phyloP scores from a whole-genome alignment of 2,329 filamentous ascomycete genomes.

The Neurospora sp. region DNA sequence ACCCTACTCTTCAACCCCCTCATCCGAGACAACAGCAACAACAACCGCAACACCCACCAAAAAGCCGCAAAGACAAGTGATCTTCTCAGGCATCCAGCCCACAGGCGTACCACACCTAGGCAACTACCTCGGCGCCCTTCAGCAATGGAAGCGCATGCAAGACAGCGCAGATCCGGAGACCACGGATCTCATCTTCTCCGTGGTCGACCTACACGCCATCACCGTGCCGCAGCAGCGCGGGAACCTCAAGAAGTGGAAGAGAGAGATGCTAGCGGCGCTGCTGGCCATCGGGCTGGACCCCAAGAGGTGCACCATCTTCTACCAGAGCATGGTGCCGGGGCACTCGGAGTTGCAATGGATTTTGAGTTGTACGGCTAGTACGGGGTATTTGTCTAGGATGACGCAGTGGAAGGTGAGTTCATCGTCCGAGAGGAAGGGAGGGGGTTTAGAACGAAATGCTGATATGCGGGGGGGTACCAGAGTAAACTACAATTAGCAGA shows the following conservation, averaged over 20 bases:
- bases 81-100: conserved; percentile 96
- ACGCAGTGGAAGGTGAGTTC: conserved; percentile 86
- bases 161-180: conserved; percentile 45
- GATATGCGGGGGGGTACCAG: conserved; percentile 32
- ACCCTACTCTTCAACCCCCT: neutral
- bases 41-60: neutral
- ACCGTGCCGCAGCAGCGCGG: conserved; percentile 62
- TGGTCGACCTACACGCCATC: conserved; percentile 91
- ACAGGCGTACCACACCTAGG: conserved; percentile 90
- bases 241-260: conserved; percentile 53
- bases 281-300: conserved; percentile 79
- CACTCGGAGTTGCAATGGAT: conserved; percentile 97
- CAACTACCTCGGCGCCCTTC: conserved; percentile 86
- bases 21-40: neutral
- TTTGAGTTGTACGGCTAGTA: conserved; percentile 79
- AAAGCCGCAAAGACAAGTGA: conserved; percentile 28
- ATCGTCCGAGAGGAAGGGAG: neutral
- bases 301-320: conserved; percentile 67
- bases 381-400: conserved; percentile 95
- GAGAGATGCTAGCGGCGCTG: conserved; percentile 68
- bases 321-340: conserved; percentile 66
- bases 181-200: conserved; percentile 62
- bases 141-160: conserved; percentile 78
- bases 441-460: neutral
- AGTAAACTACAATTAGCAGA: conserved; percentile 62